phyloP scores from a whole-genome alignment of 805 yeast genomes.

The Kluyveromyces starmeri region DNA sequence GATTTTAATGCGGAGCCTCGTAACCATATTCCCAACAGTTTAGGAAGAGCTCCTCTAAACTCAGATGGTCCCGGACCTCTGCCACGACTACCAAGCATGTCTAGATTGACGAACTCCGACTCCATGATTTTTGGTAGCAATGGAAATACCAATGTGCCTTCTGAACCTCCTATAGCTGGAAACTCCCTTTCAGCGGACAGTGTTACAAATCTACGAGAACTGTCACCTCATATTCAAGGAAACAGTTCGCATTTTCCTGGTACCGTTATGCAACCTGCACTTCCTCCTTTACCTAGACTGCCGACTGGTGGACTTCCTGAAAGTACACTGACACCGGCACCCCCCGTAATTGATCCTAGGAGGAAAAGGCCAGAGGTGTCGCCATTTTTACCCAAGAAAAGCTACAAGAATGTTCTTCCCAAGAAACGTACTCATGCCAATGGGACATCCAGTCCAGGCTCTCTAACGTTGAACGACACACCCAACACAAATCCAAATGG shows the following conservation, averaged over 20 bases:
- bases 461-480: too few species aligned
- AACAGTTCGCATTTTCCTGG: neutral
- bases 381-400: slow-evolving; percentile 28
- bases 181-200: neutral
- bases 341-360: slow-evolving; percentile 13
- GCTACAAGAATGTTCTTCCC: slow-evolving; percentile 20
- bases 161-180: neutral
- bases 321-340: slow-evolving; percentile 8
- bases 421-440: slow-evolving; percentile 18
- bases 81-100: neutral
- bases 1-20: slow-evolving; percentile 6
- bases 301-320: neutral
- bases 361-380: slow-evolving; percentile 18
- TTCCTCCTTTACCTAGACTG: slow-evolving; percentile 9
- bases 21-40: slow-evolving; percentile 13
- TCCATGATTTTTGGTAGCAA: slow-evolving; percentile 4
- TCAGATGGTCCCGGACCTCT: neutral
- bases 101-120: slow-evolving; percentile 2
- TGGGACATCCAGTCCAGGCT: neutral
- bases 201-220: neutral
- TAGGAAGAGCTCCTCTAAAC: slow-evolving; percentile 17
- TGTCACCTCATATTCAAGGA: neutral
- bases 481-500: neutral
- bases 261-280: neutral
- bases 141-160: neutral